Conservation (phyloP, 768 basidiomycete genomes). For the Stropharia rugosoannulata region DNA sequence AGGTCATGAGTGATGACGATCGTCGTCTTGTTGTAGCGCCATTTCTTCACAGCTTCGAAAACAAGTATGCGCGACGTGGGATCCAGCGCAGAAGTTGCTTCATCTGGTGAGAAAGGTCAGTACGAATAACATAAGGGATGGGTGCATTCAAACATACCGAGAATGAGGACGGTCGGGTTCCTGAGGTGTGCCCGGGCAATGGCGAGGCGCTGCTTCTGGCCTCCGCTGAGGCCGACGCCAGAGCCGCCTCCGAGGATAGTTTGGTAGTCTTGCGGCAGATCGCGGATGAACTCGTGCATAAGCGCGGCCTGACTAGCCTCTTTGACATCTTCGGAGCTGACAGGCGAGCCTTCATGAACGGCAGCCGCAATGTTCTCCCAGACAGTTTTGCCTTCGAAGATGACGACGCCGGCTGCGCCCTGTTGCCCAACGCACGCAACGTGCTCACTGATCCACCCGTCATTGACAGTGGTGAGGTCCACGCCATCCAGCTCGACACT, state of each 20-base stretch:
- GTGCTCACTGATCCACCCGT: conserved; percentile 59
- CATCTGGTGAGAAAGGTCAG: conserved; percentile 43
- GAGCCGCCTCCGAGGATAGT: background rate
- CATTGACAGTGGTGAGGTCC: conserved; percentile 54
- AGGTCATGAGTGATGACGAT: conserved; percentile 97
- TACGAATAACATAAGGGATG: background rate
- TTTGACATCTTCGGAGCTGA: background rate
- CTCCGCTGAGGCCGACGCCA: conserved; percentile 83
- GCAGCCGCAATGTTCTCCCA: conserved; percentile 7
- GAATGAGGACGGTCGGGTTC: conserved; percentile 86
- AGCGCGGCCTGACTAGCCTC: conserved; percentile 3
- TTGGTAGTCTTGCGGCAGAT: conserved; percentile 2
- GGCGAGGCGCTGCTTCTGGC: conserved; percentile 88
- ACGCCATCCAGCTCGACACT: conserved; percentile 34
- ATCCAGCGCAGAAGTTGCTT: conserved; percentile 84
- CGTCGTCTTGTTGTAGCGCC: conserved; percentile 80
- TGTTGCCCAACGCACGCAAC: conserved; percentile 79
- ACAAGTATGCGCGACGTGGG: conserved; percentile 85
- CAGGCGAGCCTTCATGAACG: background rate
- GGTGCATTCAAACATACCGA: conserved; percentile 56
- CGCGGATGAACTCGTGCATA: conserved; percentile 6
- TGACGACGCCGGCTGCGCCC: conserved; percentile 20
- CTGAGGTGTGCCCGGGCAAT: conserved; percentile 85
- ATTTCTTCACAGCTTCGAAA: conserved; percentile 65
- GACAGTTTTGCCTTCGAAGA: conserved; percentile 3